Evolutionary conservation across 805 yeast genomes (phyloP), one percentile per base, ranked within the genome.

Genomic region (Candida piceae): DNA sequence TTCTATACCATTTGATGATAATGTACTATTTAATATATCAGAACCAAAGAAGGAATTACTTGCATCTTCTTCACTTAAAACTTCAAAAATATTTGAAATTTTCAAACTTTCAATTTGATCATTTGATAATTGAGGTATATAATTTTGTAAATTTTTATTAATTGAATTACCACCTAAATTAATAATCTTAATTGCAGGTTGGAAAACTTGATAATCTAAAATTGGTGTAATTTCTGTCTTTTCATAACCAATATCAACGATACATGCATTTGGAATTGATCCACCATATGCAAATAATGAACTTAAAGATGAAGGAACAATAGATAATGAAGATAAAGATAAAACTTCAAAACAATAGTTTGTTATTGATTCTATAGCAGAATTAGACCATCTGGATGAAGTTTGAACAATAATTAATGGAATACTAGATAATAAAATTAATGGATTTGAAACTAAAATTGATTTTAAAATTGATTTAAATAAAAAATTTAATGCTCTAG

Each of bases 181-280:
- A 12, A 57, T 30, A 22, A 43, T 36, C 26, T 41, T 38, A 11
- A 52, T 47, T 4, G 87, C 80, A 45, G 74, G 75, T 21, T 70
- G 68, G 36, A 80, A 62, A 5, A 76, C 70, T 40, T 79, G 78
- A 50, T 76, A 86, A 44, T 84, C 93, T 21, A 84, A 60, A n/a
- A 90, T 75, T 3, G 96, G 93, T 10, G 80, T 69, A 17, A 90
- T 68, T 55, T 87, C 95, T 3, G 88, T 76, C 47, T 80, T 75
- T 17, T 78, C 75, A 44, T 67, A 65, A 15, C 97, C 97, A 32
- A 90, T 70, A 58, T 90, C 95, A 29, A 90, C 76, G 13, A 90
- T 83, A 25, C 83, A 63, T 1, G 88, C 72, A 42, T 78, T 83
- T 27, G 79, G 72, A 17, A 19, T 29, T 9, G 78, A 63, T 7